Base-by-base conservation (phyloP, 768 basidiomycete genomes). In the Lentinula lateritia region DNA sequence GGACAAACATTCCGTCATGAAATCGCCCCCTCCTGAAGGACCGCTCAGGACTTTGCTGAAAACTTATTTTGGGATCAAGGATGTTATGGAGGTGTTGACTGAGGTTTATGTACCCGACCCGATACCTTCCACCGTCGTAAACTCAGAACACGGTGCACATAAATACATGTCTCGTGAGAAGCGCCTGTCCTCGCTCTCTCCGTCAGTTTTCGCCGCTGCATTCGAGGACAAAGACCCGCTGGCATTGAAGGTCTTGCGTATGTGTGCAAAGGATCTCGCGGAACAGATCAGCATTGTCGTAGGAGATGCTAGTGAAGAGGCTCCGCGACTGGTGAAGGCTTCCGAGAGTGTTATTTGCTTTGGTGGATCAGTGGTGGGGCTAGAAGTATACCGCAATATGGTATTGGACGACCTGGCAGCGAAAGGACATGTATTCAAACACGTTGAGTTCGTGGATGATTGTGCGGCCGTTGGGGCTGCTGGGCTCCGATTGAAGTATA, bases 351-450 rank as follows among this genome's bases (percentile, higher is more conserved):
- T 92, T 2, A 67, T 93, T 16, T 91, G 86, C 62, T 86, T 93
- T 61, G 92, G 92, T 8, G 92, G 92, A n/a, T 90, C 88, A 18
- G 71, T 93, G 64, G 84, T 85, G 3, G 85, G 88, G 2, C 72
- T 90, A 1, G 78, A 81, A 57, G 73, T 67, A 41, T 93, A 93
- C 63, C 75, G 87, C 58, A 72, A 80, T 28, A 68, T 84, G 67
- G 71, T 83, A 18, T 66, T 90, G 50, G 85, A 83, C 10, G 80
- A 81, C 32, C 79, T 93, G 23, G 77, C 71, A 57, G 68, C 76
- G 65, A 75, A 75, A 52, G 89, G 89, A 1, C 85, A 87, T 67
- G 74, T 80, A 3, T 90, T 93, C 74, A 78, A 76, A 60, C 77
- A 84, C 65, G 83, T 89, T 53, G 81, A 86, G 64, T 85, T 83